Evolutionary conservation across 768 basidiomycete species (phyloP).

Genomic region (Cytidiella melzeri): DNA sequence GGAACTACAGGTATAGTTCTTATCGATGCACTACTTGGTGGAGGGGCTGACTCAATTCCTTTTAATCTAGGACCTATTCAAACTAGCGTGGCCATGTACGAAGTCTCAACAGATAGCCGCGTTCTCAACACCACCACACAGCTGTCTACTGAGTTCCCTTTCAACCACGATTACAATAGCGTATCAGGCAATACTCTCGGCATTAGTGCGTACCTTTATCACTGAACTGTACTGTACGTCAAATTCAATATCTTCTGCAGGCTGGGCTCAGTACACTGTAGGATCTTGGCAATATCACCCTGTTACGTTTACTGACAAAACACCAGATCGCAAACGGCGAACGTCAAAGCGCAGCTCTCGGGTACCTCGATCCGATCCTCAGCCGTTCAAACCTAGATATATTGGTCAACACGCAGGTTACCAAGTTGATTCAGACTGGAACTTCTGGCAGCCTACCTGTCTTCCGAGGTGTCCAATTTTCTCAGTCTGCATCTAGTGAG

Average conservation of each 20-base stretch:
- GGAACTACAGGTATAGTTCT: too few relatives aligned
- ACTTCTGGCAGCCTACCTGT: background rate
- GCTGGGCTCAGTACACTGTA: constrained; percentile 11
- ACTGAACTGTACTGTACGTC: background rate
- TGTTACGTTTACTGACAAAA: too few relatives aligned
- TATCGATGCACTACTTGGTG: too few relatives aligned
- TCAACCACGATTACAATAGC: constrained; percentile 13
- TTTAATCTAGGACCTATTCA: constrained; percentile 13
- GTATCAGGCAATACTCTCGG: constrained; percentile 14
- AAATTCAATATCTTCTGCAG: constrained; percentile 2
- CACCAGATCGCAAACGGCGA: constrained; percentile 8
- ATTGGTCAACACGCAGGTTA: constrained; percentile 10
- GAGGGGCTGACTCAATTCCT: too few relatives aligned
- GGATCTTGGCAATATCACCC: too few relatives aligned
- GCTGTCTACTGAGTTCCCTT: constrained; percentile 9
- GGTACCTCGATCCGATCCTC: constrained; percentile 13
- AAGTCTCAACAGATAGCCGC: constrained; percentile 8
- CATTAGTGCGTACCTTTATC: constrained; percentile 3
- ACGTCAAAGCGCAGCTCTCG: constrained; percentile 14
- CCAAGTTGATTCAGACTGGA: background rate
- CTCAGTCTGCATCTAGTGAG: background rate
- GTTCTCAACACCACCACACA: constrained; percentile 10
- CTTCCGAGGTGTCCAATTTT: constrained; percentile 2
- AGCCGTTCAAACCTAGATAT: constrained; percentile 17
- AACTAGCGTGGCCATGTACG: constrained; percentile 13